A percentile compares a stretch with the other conserved stretches of the same genome.
Conservation (phyloP, 768 basidiomycete species). For the Polyporus arcularius region DNA sequence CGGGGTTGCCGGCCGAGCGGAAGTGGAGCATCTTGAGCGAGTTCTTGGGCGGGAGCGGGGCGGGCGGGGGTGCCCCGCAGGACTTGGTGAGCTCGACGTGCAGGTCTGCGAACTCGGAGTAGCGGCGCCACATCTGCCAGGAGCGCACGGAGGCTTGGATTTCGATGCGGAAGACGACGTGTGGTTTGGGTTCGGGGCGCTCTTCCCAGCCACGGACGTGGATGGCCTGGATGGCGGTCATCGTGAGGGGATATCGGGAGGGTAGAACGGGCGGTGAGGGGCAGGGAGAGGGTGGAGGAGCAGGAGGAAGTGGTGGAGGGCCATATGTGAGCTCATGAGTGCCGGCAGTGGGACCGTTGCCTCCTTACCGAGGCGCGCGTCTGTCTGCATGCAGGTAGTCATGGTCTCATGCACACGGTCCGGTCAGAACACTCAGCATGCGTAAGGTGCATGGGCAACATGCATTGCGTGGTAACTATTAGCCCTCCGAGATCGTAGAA, state of each 20-base stretch:
- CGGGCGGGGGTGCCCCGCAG: conserved; percentile 80
- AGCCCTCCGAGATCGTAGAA: conserved; percentile 1
- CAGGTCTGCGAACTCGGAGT: conserved; percentile 92
- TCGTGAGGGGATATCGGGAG: neutral
- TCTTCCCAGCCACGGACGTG: conserved; percentile 71
- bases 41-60: conserved; percentile 83
- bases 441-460: no score
- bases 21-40: conserved; percentile 66
- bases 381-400: no score
- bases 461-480: neutral
- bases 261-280: neutral
- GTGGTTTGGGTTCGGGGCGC: conserved; percentile 68
- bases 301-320: neutral
- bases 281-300: neutral
- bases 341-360: neutral
- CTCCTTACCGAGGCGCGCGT: no score
- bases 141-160: conserved; percentile 87
- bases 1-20: conserved; percentile 55
- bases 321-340: neutral
- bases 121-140: conserved; percentile 93
- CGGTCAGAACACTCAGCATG: no score
- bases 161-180: conserved; percentile 79
- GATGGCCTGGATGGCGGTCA: conserved; percentile 71
- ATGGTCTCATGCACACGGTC: neutral
- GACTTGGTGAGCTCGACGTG: conserved; percentile 78